Evolutionary conservation across 306 rosid genomes (phyloP).

Genomic region (Coriaria nepalensis): DNA sequence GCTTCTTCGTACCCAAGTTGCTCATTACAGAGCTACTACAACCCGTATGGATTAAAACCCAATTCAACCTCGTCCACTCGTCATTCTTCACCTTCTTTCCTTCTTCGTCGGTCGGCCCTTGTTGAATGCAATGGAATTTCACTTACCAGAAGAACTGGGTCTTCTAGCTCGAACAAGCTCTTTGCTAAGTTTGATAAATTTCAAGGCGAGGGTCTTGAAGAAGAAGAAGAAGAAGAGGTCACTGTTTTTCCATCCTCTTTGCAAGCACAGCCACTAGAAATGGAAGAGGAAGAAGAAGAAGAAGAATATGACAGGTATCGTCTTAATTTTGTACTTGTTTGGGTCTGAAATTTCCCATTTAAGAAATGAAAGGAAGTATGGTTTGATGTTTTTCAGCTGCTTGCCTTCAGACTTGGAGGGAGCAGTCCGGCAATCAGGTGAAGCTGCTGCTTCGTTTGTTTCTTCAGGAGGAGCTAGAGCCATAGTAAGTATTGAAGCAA

Average conservation of each 20-base stretch:
- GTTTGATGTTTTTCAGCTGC: conserved; percentile 46
- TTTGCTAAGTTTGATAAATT: conserved; percentile 78
- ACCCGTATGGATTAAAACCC: conserved; percentile 19
- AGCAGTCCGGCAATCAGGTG: conserved; percentile 76
- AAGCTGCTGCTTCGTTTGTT: conserved; percentile 59
- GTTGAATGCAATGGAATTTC: conserved; percentile 20
- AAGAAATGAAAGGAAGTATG: no score
- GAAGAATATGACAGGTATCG: conserved; percentile 80
- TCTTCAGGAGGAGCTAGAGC: conserved; percentile 93
- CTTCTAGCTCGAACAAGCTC: conserved; percentile 27
- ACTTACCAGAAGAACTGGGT: conserved; percentile 10
- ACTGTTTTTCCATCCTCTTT: conserved; percentile 19
- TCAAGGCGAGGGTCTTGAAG: conserved; percentile 35
- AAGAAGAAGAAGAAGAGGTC: conserved; percentile 10
- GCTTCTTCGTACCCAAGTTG: conserved; percentile 42
- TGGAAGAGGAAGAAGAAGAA: conserved; percentile 8
- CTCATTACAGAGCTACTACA: conserved; percentile 13
- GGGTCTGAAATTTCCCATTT: no score
- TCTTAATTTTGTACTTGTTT: background rate
- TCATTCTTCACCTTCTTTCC: conserved; percentile 30
- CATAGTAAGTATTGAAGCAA: conserved; percentile 38
- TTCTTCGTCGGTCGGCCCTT: conserved; percentile 27
- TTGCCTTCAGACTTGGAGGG: conserved; percentile 91
- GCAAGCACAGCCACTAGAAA: conserved; percentile 14
- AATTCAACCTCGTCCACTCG: conserved; percentile 38